phyloP scores from a whole-genome alignment of 192 early-diverging fungal species.

The Backusella circina region DNA sequence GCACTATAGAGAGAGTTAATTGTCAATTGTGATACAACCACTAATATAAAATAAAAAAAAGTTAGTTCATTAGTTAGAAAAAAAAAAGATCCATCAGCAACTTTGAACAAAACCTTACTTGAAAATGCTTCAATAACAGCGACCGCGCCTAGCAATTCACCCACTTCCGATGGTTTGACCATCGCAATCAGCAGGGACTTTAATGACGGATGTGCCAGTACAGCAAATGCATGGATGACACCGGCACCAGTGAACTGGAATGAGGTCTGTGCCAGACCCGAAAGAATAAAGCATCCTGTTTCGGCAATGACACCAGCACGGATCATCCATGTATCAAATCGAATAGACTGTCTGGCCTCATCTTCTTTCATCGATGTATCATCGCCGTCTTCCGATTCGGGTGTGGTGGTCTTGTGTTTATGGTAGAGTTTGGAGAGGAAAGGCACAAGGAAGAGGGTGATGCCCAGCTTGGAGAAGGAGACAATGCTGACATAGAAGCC shows the following conservation, averaged over 20 bases:
- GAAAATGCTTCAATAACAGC: constrained; percentile 42
- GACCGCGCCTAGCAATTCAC: constrained; percentile 47
- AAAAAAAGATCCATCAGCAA: background rate
- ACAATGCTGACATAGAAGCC: constrained; percentile 30
- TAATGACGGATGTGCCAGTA: constrained; percentile 33
- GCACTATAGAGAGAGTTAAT: constrained; percentile 42
- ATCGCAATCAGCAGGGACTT: constrained; percentile 41
- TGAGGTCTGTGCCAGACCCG: constrained; percentile 27
- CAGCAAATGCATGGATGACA: constrained; percentile 25
- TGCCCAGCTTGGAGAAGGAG: constrained; percentile 18
- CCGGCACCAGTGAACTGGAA: constrained; percentile 16
- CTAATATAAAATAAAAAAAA: background rate
- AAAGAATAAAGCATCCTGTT: constrained; percentile 18
- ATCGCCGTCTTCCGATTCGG: background rate
- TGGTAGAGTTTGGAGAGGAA: constrained; percentile 28
- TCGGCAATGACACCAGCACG: constrained; percentile 38
- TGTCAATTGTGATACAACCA: constrained; percentile 36
- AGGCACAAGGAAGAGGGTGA: constrained; percentile 31
- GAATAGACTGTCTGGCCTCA: background rate
- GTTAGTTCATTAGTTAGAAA: background rate
- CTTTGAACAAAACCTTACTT: constrained; percentile 3
- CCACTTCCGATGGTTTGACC: constrained; percentile 44
- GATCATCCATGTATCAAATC: constrained; percentile 46
- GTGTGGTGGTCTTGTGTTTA: background rate
- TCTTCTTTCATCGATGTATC: background rate